Base-by-base conservation (phyloP, 257 asterid genomes). In the Nicotiana knightiana region DNA sequence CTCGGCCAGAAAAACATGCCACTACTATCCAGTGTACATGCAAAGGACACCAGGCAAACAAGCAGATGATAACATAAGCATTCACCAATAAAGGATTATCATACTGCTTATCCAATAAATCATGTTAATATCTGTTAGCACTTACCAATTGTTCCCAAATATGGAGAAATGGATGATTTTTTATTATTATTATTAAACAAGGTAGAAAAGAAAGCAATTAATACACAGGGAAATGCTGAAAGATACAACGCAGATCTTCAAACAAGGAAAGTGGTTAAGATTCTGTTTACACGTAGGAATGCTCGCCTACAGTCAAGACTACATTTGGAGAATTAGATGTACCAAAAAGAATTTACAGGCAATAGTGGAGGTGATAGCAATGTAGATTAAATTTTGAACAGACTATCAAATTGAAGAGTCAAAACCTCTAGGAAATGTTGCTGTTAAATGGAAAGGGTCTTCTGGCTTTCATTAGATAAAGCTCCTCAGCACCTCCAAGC, bases 401-500 rank as follows among this genome's bases (percentile, higher is more conserved):
- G 51, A 84, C 51, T 43, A 87, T 66, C 83, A 43, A 70, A 77
- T 63, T 57, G 61, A 66, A 85, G 81, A 84, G 87, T 80, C 79
- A 83, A 37, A 78, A 83, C 84, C 84, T 82, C 79, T 64, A 51
- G 79, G 54, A 80, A 53, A 82, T 32, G 26, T 58, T 6, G 46
- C 58, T 73, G 63, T 61, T 57, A 30, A 75, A 35, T 77, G 64
- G 58, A 59, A 43, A 21, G 15, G 9, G 46, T 57, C 77, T 81
- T 67, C 83, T 81, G 57, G 77, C 84, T 85, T 43, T 65, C 53
- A 67, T 71, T 54, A 81, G 71, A 46, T 57, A 68, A 79, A 43
- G 26, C 80, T 28, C 59, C 65, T 90, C 83, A 91, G 81, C 91
- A 91, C 73, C 83, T 89, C 94, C 94, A 91, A 68, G 85, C 82